phyloP scores from a whole-genome alignment of 768 basidiomycete genomes.

The Kwoniella dejecticola region DNA sequence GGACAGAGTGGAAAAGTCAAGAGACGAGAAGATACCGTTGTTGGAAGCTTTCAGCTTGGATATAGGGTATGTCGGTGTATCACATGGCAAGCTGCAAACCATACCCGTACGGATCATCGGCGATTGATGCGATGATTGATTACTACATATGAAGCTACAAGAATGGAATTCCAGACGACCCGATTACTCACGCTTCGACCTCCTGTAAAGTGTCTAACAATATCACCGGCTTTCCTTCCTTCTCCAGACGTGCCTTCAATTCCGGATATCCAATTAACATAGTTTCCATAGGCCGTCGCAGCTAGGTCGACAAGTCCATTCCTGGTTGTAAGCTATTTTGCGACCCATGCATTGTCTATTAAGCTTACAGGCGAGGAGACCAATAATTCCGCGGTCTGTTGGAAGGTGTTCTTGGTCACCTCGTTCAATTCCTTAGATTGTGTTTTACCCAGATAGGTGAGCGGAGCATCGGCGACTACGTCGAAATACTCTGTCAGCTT shows the following conservation, averaged over 20 bases:
- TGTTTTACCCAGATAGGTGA: slow-evolving; percentile 49
- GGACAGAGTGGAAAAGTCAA: slow-evolving; percentile 47
- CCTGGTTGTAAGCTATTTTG: too few relatives aligned
- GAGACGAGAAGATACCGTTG: slow-evolving; percentile 42
- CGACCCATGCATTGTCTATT: not conserved
- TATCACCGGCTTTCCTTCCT: slow-evolving; percentile 42
- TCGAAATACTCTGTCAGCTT: not conserved
- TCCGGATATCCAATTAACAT: slow-evolving; percentile 38
- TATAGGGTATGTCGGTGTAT: slow-evolving; percentile 35
- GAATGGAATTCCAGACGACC: not conserved
- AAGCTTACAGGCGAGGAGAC: slow-evolving; percentile 42
- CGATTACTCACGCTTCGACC: slow-evolving; percentile 34
- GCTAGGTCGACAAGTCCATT: slow-evolving; percentile 11
- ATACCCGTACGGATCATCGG: too few relatives aligned
- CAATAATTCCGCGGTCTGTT: slow-evolving; percentile 48
- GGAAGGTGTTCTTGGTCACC: slow-evolving; percentile 42
- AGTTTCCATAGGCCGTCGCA: slow-evolving; percentile 52
- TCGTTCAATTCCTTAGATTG: slow-evolving; percentile 45
- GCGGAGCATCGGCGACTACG: slow-evolving; percentile 48
- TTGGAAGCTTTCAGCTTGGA: slow-evolving; percentile 23
- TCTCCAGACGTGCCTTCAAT: slow-evolving; percentile 34
- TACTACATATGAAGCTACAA: too few relatives aligned
- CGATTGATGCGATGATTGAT: too few relatives aligned
- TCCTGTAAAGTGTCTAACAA: slow-evolving; percentile 53
- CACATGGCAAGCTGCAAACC: slow-evolving; percentile 29